Evolutionary conservation across 2,329 filamentous ascomycete genomes (phyloP).

Genomic region (Ophiostoma ulmi): DNA sequence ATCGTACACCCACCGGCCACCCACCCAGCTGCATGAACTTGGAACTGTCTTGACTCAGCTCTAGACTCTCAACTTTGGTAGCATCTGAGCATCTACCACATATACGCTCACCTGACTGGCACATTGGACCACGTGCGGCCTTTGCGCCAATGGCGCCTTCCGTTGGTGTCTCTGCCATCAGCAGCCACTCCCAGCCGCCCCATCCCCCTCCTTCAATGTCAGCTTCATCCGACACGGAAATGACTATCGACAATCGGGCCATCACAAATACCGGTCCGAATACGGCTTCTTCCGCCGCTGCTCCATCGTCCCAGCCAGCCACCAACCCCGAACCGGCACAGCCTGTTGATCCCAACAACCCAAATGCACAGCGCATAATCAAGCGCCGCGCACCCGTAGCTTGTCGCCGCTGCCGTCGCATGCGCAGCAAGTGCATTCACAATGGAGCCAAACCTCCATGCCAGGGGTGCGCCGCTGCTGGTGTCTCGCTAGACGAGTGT

Average conservation of each 20-base stretch:
- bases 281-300: background rate
- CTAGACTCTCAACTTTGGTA: background rate
- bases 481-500: conserved; percentile 46
- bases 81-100: background rate
- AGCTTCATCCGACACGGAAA: background rate
- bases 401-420: conserved; percentile 30
- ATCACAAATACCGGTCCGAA: background rate
- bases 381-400: conserved; percentile 29
- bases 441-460: conserved; percentile 35
- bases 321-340: background rate
- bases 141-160: conserved; percentile 16
- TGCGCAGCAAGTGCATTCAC: conserved; percentile 30
- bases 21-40: background rate
- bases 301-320: background rate
- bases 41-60: background rate
- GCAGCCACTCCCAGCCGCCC: conserved; percentile 4
- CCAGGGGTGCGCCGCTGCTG: conserved; percentile 47
- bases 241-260: background rate
- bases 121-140: background rate
- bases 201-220: conserved; percentile 2
- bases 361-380: conserved; percentile 21
- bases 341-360: background rate
- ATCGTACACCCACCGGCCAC: background rate
- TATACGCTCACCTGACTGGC: background rate
- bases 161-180: background rate